Conservation (phyloP, 257 asterid genomes). For the Apocynum venetum region DNA sequence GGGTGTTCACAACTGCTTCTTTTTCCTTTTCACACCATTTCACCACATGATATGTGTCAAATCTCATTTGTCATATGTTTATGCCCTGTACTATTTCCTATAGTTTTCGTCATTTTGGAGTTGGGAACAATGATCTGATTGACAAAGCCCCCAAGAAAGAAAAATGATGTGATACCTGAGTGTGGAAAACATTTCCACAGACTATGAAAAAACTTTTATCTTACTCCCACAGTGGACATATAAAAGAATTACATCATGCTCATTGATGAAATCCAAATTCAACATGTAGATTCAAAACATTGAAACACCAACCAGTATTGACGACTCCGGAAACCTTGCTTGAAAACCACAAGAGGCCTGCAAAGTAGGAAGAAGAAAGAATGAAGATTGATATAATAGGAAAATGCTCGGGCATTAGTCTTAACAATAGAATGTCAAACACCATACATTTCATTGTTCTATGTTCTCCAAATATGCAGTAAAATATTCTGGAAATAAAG, state of each 20-base stretch:
- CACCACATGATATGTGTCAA: background rate
- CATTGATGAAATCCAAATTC: background rate
- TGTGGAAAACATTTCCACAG: background rate
- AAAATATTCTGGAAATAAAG: background rate
- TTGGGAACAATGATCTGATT: background rate
- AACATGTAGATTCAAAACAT: background rate
- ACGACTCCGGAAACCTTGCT: conserved; percentile 75
- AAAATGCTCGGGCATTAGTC: background rate
- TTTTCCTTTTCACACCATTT: background rate
- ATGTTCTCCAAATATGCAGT: background rate
- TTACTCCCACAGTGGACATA: background rate
- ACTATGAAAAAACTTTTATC: background rate
- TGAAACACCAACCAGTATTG: conserved; percentile 56
- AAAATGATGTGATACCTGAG: no score
- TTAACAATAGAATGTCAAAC: background rate
- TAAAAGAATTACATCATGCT: background rate
- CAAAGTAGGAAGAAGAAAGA: background rate
- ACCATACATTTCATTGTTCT: background rate
- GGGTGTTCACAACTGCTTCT: background rate
- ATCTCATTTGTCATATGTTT: background rate
- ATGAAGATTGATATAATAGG: background rate
- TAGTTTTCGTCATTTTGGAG: background rate
- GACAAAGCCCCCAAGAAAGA: background rate
- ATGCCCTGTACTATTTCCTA: background rate
- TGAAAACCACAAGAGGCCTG: conserved; percentile 91